These are phyloP conservation scores for Solanum hybrid DNA, from an alignment of 305 asterid genomes.

Conservation along the genomic window DNA sequence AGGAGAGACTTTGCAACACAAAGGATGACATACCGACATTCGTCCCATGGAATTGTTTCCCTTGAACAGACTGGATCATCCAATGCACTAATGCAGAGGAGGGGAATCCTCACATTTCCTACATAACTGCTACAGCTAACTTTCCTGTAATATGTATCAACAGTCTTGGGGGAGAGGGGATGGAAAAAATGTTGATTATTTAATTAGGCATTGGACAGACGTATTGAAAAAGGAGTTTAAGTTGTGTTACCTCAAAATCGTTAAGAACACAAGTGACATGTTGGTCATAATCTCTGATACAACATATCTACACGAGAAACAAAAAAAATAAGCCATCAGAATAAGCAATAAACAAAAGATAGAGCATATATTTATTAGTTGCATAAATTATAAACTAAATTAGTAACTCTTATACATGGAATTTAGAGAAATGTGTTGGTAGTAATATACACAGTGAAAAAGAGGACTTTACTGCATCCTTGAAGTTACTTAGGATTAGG, in stretches of 20 bases:
- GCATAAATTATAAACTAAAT: neutral
- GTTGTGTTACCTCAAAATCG: slow-evolving; percentile 63
- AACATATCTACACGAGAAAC: slow-evolving; percentile 36
- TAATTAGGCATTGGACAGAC: neutral
- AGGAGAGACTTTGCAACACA: neutral
- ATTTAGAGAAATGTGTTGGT: neutral
- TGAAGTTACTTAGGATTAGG: neutral
- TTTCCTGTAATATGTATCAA: slow-evolving; percentile 79
- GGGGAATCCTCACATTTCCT: slow-evolving; percentile 68
- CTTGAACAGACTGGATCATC: slow-evolving; percentile 91
- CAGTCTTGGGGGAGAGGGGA: slow-evolving; percentile 40
- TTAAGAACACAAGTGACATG: slow-evolving; percentile 68
- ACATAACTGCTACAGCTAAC: slow-evolving; percentile 61
- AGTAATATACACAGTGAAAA: neutral
- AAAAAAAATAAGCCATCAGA: neutral
- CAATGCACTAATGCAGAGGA: slow-evolving; percentile 70
- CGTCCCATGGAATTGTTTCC: slow-evolving; percentile 97
- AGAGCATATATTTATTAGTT: neutral
- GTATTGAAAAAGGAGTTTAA: neutral
- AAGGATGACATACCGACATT: slow-evolving; percentile 53
- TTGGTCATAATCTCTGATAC: slow-evolving; percentile 79
- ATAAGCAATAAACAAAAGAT: neutral
- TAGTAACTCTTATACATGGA: neutral
- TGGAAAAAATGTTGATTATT: neutral
- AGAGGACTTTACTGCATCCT: neutral